phyloP scores from a whole-genome alignment of 2,329 filamentous ascomycete species.

The Calonectria hongkongensis region DNA sequence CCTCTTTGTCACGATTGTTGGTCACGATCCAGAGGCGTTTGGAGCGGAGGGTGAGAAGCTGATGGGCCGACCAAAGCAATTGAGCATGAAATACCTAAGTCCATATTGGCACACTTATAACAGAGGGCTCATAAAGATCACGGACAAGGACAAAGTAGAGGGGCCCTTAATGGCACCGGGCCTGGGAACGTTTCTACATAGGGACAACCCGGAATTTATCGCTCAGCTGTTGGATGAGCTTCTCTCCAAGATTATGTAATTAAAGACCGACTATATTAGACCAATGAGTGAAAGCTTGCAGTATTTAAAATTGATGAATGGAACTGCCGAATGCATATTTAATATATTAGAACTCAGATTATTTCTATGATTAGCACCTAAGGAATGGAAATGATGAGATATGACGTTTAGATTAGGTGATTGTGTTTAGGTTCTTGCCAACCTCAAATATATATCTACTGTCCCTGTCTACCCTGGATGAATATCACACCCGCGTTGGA shows the following conservation, averaged over 20 bases:
- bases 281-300: background rate
- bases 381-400: too few species aligned
- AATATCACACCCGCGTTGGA: too few species aligned
- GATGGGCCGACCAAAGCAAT: slow-evolving; percentile 58
- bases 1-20: slow-evolving; percentile 48
- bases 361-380: too few species aligned
- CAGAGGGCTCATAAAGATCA: slow-evolving; percentile 67
- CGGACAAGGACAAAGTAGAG: slow-evolving; percentile 60
- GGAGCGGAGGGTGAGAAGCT: slow-evolving; percentile 33
- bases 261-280: background rate
- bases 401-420: too few species aligned
- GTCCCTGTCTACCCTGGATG: too few species aligned
- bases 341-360: too few species aligned
- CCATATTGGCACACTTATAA: slow-evolving; percentile 74
- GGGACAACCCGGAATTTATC: slow-evolving; percentile 69
- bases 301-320: background rate
- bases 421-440: too few species aligned
- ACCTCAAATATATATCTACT: too few species aligned
- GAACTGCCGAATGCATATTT: background rate
- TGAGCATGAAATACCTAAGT: slow-evolving; percentile 67
- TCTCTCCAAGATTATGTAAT: slow-evolving; percentile 23
- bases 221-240: slow-evolving; percentile 45
- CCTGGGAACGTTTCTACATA: slow-evolving; percentile 64
- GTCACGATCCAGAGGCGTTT: slow-evolving; percentile 50
- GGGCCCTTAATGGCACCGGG: slow-evolving; percentile 45